These are phyloP conservation scores for Umbilicus rupestris DNA, from an alignment of 164 flowering plant genomes.

Conservation along the genomic window DNA sequence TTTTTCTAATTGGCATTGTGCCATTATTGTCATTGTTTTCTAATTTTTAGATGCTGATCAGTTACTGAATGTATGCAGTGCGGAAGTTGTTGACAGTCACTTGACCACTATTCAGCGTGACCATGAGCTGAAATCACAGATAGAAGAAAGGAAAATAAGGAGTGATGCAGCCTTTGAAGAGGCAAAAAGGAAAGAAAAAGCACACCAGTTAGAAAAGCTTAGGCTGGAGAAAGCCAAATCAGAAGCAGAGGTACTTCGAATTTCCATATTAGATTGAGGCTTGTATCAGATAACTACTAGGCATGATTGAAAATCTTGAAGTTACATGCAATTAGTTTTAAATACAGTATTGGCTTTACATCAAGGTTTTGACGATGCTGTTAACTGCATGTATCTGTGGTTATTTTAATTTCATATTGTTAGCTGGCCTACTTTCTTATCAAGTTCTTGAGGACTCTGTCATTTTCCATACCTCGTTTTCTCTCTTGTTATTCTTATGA, in stretches of 20 bases:
- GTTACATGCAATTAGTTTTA: too few relatives aligned
- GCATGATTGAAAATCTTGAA: neutral
- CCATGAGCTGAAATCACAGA: constrained; percentile 67
- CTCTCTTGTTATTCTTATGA: too few relatives aligned
- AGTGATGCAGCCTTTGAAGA: constrained; percentile 81
- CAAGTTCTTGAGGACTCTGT: too few relatives aligned
- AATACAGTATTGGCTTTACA: too few relatives aligned
- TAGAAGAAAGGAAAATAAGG: constrained; percentile 77
- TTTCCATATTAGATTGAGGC: neutral
- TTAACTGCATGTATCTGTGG: too few relatives aligned
- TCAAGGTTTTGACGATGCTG: too few relatives aligned
- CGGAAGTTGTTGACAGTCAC: constrained; percentile 83
- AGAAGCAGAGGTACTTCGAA: constrained; percentile 48
- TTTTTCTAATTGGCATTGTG: neutral
- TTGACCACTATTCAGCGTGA: constrained; percentile 73
- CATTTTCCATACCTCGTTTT: too few relatives aligned
- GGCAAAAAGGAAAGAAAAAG: constrained; percentile 72
- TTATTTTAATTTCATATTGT: too few relatives aligned
- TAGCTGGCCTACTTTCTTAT: too few relatives aligned
- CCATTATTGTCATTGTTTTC: neutral
- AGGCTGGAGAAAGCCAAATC: constrained; percentile 66
- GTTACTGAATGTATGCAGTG: constrained; percentile 34
- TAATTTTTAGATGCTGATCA: neutral
- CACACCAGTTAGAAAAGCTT: constrained; percentile 56
- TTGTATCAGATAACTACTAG: neutral